Percentiles rank a stretch among this genome's conserved stretches.
Evolutionary conservation across 352 stramenopile species (phyloP).

Genomic region (Pilasporangium apinafurcum): DNA sequence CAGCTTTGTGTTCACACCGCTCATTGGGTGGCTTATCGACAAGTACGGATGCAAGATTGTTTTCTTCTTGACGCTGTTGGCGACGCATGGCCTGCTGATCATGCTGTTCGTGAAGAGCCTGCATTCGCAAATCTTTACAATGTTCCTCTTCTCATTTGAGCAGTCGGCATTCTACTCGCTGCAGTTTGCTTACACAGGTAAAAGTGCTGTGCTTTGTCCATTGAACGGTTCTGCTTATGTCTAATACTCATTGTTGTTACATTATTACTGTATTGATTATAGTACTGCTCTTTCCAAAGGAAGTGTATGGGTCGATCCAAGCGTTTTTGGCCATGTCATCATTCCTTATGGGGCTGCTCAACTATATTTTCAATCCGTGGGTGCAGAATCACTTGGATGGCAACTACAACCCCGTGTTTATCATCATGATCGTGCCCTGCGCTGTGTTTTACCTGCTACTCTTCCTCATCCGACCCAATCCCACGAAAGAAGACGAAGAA

Average conservation of each 20-base stretch:
- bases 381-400: constrained; percentile 20
- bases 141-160: constrained; percentile 17
- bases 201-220: background rate
- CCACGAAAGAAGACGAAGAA: too few relatives aligned
- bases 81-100: constrained; percentile 15
- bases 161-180: constrained; percentile 21
- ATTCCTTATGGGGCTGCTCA: constrained; percentile 24
- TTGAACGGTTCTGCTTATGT: background rate
- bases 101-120: constrained; percentile 17
- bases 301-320: constrained; percentile 30
- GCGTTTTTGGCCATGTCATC: constrained; percentile 21
- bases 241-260: too few relatives aligned
- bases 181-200: constrained; percentile 26
- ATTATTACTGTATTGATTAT: constrained; percentile 1
- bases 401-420: constrained; percentile 20
- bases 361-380: constrained; percentile 31
- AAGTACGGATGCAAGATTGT: constrained; percentile 7
- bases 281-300: constrained; percentile 22
- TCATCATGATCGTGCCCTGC: constrained; percentile 24
- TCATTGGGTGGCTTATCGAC: constrained; percentile 13
- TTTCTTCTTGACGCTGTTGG: constrained; percentile 17
- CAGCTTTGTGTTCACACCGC: constrained; percentile 10
- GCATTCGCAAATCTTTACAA: constrained; percentile 15
- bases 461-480: constrained; percentile 14
- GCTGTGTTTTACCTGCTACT: constrained; percentile 20